Evolutionary conservation across 164 flowering plant genomes (phyloP), one percentile per base, ranked within the genome.

Genomic region (Paratinospora sagittata): DNA sequence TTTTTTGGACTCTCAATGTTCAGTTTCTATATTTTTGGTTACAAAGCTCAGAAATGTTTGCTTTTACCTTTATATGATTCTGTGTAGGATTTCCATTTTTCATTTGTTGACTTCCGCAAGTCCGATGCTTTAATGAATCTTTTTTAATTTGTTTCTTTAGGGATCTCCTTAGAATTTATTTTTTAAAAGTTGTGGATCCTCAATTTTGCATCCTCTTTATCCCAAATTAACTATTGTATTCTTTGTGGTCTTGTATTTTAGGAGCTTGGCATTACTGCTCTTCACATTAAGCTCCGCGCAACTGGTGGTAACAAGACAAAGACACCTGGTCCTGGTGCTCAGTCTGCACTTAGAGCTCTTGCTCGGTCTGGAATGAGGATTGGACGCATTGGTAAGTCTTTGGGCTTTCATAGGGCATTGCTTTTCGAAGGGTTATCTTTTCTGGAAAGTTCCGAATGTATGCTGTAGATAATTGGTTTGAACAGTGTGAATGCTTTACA

Each of bases 241-340:
- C 0, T 23, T 66, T 6, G 21, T 23, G 43, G 23, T 19, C 24
- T 17, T 34, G 64, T 60, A 16, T 67, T 17, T 33, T 75, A 91
- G 97, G 97, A 91, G 61, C 89, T 89, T 75, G 97, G 97, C 5
- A 84, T 92, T 11, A 87, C 87, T 79, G 93, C 95, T 65, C 83
- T 92, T 64, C 97, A 92, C 68, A 90, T 90, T 26, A 91, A 91
- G 82, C 88, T 90, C 49, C 90, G 93, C 68, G 97, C 97, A 27
- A 91, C 95, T 33, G 97, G 97, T 3, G 95, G 95, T 11, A 91
- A 91, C 82, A 91, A 91, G 79, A 91, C 95, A 3, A 92, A 90
- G 84, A 90, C 97, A 34, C 97, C 96, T 72, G 97, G 97, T 36
- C 97, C 97, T 27, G 97, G 96, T 79, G 97, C 97, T 24, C 96